Base-by-base conservation (phyloP, 345 rosid genomes). In the Arabidopsis arenosa region DNA sequence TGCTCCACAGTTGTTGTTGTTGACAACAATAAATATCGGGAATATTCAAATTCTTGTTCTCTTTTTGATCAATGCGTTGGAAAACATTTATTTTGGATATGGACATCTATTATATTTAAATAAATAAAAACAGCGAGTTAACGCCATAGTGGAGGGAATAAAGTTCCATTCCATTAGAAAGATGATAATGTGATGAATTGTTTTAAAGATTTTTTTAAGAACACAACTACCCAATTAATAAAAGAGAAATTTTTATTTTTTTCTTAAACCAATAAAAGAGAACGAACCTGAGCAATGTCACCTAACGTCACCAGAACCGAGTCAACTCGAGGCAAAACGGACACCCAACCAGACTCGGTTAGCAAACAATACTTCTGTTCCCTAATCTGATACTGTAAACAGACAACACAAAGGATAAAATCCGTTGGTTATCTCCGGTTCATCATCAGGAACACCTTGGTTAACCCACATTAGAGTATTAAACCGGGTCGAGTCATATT, bases 251-350 rank as follows among this genome's bases (percentile, higher is more conserved):
- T 23, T 23, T 23, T 23, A 23, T 23, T 1, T 23, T 21, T 23
- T 23, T 32, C 3, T 28, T 2, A 28, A 28, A 28, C 2, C 3
- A 56, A 43, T 13, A 28, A 4, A 56, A 30, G 60, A 62, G 39
- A 66, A 65, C 83, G 75, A 51, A 85, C 98, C 79, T 90, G 95
- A 74, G 90, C 88, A 65, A 93, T 74, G 78, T 93, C 98, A 26
- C 96, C 96, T 23, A 18, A 17, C 2, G 89, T 85, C 28, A 90
- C 91, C 75, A 93, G 76, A 68, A 93, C 66, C 18, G 95, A 89
- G 74, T 83, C 88, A 60, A 83, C 84, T 70, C 83, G 81, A 0
- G 96, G 89, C 17, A 65, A 40, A 7, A 86, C 90, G 2, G 83
- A 57, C 10, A 81, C 87, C 89, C 78, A 80, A 32, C 89, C 89